Base-by-base conservation (phyloP, 768 basidiomycete species). In the Strobilomyces echinocephalus region DNA sequence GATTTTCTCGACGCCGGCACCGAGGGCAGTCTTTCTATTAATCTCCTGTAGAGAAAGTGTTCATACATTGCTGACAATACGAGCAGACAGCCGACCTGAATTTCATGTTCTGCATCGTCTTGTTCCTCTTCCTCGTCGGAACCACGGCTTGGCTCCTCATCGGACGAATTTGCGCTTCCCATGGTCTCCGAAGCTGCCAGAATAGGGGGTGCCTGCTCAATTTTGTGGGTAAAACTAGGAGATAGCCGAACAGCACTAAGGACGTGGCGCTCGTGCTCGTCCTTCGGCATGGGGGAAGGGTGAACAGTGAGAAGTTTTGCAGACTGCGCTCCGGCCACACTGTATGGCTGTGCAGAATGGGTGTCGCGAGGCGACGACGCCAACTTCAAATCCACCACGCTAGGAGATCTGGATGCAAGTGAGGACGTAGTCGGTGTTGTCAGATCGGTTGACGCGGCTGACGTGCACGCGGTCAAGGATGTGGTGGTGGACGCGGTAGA, bases 1-100 rank as follows among this genome's bases (percentile, higher is more conserved):
- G 49, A 72, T 58, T 56, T 72, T 72, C 55, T 72, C 72, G 18
- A 72, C 66, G 8, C 72, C 72, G 9, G 70, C 70, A 20, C 70
- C 69, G 0, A 70, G 58, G 3, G 64, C 60, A 14, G 72, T 72
- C 55, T 64, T 73, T 40, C 72, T 62, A 18, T 28, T 16, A 11
- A 48, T 46, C 33, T 66, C 66, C 68, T 71, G 50, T 34, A 41
- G 30, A 46, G 18, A 43, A 44, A 8, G 46, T 49, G 48, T 66
- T 58, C 18, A 49, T 49, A 49, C 5, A 6, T 14, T 18, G 10
- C 42, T 11, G 2, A 34, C 18, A 5, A 39, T 4, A 48, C 2
- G 21, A 5, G 8, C 1, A 12, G 16, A 50, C 5, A 21, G 49
- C 63, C 20, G 15, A 69, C 67, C 65, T 61, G 57, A 35, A 30